Conservation (phyloP, 169 alveolate species). For the Perkinsus olseni region DNA sequence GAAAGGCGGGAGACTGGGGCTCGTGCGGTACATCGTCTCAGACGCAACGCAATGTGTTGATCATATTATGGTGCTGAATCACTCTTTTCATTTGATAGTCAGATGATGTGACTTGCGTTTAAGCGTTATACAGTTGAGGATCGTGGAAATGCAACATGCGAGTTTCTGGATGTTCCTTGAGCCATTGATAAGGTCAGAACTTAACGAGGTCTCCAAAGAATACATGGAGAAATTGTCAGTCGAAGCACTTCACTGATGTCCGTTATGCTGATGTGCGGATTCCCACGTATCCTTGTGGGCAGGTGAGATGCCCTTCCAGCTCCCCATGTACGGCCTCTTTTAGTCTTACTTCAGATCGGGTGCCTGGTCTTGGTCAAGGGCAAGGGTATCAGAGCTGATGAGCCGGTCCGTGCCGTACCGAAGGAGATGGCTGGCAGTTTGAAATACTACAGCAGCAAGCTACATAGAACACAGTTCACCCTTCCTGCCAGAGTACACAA, state of each 20-base stretch:
- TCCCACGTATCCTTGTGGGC: constrained; percentile 39
- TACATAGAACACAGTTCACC: not conserved
- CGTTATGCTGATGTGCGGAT: constrained; percentile 34
- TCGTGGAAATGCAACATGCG: no score
- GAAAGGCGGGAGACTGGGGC: no score
- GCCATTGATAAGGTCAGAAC: no score
- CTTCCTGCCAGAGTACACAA: not conserved
- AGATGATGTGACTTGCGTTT: no score
- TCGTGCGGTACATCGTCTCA: no score
- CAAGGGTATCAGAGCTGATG: not conserved
- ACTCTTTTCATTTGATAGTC: no score
- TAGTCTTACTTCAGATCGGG: not conserved
- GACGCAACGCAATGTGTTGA: no score
- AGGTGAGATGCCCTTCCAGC: constrained; percentile 5
- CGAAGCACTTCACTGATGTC: constrained; percentile 31
- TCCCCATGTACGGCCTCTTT: not conserved
- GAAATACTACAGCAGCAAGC: not conserved
- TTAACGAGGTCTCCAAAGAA: constrained; percentile 45
- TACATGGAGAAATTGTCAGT: constrained; percentile 40
- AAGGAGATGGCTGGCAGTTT: not conserved
- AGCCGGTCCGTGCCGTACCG: not conserved
- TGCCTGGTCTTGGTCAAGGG: not conserved
- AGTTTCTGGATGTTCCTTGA: no score
- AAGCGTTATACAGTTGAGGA: no score
- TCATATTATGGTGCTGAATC: no score